Percentiles rank a stretch among this genome's conserved stretches.
Evolutionary conservation across 768 basidiomycete species (phyloP).

Genomic region (Lactarius sanguifluus): DNA sequence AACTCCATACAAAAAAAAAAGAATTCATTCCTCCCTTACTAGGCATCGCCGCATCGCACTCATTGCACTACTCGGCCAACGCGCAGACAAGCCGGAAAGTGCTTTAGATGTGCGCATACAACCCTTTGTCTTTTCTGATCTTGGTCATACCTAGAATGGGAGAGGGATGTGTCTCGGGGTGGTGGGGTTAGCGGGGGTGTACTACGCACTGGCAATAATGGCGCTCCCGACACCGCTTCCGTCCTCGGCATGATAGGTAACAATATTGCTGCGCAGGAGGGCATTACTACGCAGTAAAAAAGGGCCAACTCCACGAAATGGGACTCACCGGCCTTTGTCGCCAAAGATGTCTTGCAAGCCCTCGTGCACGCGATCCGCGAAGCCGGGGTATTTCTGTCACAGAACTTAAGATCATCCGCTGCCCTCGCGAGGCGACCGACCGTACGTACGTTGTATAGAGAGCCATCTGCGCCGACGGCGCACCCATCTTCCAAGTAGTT

Average conservation of each 20-base stretch:
- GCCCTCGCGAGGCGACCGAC: neutral
- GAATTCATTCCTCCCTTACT: neutral
- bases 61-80: neutral
- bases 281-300: neutral
- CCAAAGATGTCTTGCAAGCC: slow-evolving; percentile 95
- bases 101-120: slow-evolving; percentile 51
- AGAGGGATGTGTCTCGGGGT: neutral
- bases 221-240: slow-evolving; percentile 95
- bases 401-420: neutral
- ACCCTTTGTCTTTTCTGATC: slow-evolving; percentile 65
- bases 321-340: slow-evolving; percentile 82
- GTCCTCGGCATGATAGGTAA: slow-evolving; percentile 84
- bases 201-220: slow-evolving; percentile 78
- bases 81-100: neutral
- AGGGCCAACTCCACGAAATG: neutral
- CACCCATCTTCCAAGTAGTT: slow-evolving; percentile 90
- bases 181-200: neutral
- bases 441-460: slow-evolving; percentile 82
- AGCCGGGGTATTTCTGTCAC: slow-evolving; percentile 91
- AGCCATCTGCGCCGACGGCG: slow-evolving; percentile 88
- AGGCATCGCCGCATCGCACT: neutral
- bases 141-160: slow-evolving; percentile 79
- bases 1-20: slow-evolving; percentile 3
- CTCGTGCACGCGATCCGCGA: slow-evolving; percentile 89
- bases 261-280: slow-evolving; percentile 52